A percentile compares a stretch with the other conserved stretches of the same genome.
Conservation (phyloP, 2,329 filamentous ascomycete genomes). For the Sphaceloma murrayae region DNA sequence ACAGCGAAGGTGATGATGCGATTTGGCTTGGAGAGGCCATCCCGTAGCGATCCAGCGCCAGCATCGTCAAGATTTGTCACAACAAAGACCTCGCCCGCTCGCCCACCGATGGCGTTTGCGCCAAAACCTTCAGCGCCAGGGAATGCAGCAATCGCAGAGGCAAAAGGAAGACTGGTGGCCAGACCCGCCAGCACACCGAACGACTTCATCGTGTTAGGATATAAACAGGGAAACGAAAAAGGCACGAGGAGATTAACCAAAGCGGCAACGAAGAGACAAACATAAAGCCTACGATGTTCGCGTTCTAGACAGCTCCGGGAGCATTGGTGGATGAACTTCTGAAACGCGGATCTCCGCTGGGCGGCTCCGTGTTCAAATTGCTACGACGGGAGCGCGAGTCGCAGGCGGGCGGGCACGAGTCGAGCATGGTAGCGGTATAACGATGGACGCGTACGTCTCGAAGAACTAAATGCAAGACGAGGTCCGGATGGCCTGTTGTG, state of each 20-base stretch:
- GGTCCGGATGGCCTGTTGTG: no score
- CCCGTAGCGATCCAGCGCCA: conserved; percentile 4
- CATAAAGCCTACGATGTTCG: no score
- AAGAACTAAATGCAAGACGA: no score
- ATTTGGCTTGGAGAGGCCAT: conserved; percentile 9
- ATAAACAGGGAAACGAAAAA: neutral
- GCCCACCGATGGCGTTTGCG: conserved; percentile 6
- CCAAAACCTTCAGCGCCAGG: conserved; percentile 9
- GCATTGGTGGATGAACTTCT: conserved; percentile 14
- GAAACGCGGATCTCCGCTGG: conserved; percentile 1
- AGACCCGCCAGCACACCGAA: conserved; percentile 11
- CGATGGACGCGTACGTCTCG: no score
- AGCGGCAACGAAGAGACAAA: neutral
- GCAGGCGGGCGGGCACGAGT: no score
- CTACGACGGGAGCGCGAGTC: conserved; percentile 8
- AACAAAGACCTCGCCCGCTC: conserved; percentile 8
- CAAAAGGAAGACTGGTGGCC: conserved; percentile 8
- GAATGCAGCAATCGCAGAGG: conserved; percentile 9
- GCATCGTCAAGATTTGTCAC: conserved; percentile 4
- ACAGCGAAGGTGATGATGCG: conserved; percentile 3
- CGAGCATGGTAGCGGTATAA: no score
- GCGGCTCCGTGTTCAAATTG: conserved; percentile 13
- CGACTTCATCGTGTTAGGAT: conserved; percentile 6
- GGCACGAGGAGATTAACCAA: neutral
- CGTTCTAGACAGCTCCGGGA: no score